Evolutionary conservation across 495 filamentous ascomycete species (phyloP).

Genomic region (Penicillium turbatum): DNA sequence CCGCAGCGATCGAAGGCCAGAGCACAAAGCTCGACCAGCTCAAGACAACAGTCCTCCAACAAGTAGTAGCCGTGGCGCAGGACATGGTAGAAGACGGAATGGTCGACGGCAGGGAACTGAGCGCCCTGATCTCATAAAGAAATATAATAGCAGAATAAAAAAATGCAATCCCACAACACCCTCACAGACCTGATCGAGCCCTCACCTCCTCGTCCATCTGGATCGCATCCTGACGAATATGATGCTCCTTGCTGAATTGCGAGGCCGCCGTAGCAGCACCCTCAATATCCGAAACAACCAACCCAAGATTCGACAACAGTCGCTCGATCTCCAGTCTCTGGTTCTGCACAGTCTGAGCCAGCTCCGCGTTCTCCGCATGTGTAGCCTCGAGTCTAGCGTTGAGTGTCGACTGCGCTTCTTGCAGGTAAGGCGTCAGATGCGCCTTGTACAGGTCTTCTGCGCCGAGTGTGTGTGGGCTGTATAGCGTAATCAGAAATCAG

Average conservation of each 20-base stretch:
- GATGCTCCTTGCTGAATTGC: constrained; percentile 36
- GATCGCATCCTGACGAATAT: constrained; percentile 40
- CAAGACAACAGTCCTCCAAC: constrained; percentile 26
- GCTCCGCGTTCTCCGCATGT: constrained; percentile 58
- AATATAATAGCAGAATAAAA: constrained; percentile 1
- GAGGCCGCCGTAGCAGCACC: constrained; percentile 51
- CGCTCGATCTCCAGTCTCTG: constrained; percentile 73
- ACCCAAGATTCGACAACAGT: constrained; percentile 61
- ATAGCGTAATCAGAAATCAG: constrained; percentile 1
- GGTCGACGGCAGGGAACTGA: constrained; percentile 34
- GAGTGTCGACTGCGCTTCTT: constrained; percentile 55
- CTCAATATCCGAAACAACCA: constrained; percentile 65
- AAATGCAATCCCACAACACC: constrained; percentile 1
- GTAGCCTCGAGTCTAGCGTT: constrained; percentile 57
- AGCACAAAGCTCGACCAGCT: constrained; percentile 38
- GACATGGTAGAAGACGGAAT: constrained; percentile 52
- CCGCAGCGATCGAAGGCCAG: constrained; percentile 40
- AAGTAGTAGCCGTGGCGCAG: constrained; percentile 36
- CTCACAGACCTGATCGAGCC: constrained; percentile 23
- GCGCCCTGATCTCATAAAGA: constrained; percentile 38
- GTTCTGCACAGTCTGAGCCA: constrained; percentile 56
- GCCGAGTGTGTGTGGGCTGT: constrained; percentile 73
- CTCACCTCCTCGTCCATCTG: constrained; percentile 44
- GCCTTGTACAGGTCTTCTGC: constrained; percentile 61
- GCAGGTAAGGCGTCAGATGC: constrained; percentile 65